phyloP scores from a whole-genome alignment of 768 basidiomycete species.

The Leccinum disarticulatum region DNA sequence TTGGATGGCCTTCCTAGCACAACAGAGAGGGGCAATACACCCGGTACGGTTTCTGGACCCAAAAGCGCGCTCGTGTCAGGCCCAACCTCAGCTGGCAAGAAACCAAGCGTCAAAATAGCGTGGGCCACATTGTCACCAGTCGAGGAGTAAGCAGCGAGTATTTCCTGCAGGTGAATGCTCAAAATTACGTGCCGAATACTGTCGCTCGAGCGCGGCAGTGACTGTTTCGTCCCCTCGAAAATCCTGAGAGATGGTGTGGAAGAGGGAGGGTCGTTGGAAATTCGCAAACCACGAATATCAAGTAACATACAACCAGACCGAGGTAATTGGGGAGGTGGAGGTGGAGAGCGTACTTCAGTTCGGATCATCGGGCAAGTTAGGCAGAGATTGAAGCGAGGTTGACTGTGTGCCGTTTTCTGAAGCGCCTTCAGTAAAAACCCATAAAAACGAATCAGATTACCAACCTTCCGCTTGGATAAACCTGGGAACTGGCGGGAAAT shows the following conservation, averaged over 20 bases:
- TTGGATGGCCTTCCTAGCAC: slow-evolving; percentile 16
- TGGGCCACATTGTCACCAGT: slow-evolving; percentile 40
- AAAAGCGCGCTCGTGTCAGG: slow-evolving; percentile 24
- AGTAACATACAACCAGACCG: slow-evolving; percentile 71
- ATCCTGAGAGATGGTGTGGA: slow-evolving; percentile 31
- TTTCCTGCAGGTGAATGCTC: slow-evolving; percentile 42
- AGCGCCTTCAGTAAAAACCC: slow-evolving; percentile 7
- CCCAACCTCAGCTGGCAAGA: slow-evolving; percentile 29
- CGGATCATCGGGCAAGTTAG: slow-evolving; percentile 59
- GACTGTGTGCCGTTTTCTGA: slow-evolving; percentile 10
- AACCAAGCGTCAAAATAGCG: slow-evolving; percentile 52
- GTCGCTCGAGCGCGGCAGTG: slow-evolving; percentile 2
- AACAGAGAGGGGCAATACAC: slow-evolving; percentile 23
- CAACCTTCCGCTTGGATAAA: slow-evolving; percentile 18
- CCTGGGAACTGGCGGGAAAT: slow-evolving; percentile 5
- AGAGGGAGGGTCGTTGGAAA: slow-evolving; percentile 34
- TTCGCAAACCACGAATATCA: slow-evolving; percentile 55
- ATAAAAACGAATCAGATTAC: background rate
- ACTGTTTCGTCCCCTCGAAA: slow-evolving; percentile 17
- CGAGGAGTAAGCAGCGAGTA: slow-evolving; percentile 50
- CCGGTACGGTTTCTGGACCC: slow-evolving; percentile 18
- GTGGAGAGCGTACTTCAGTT: slow-evolving; percentile 64
- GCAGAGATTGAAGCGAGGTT: slow-evolving; percentile 24
- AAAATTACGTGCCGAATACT: slow-evolving; percentile 27
- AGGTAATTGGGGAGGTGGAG: slow-evolving; percentile 44